Evolutionary conservation across 148 eudicot genomes (phyloP).

Genomic region (Rheum nobile): DNA sequence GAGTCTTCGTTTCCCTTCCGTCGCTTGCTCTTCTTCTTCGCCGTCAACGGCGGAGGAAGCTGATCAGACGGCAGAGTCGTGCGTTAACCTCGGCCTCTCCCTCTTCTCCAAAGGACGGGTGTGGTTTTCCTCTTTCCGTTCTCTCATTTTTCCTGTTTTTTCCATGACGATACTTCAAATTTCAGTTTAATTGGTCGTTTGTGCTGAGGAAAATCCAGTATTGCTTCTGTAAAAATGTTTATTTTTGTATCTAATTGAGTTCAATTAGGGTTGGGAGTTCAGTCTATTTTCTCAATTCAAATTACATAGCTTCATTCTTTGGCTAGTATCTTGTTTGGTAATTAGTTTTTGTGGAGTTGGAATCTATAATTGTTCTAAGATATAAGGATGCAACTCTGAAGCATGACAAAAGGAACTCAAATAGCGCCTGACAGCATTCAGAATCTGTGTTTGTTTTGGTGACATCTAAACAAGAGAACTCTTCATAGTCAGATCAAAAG

Average conservation of each 20-base stretch:
- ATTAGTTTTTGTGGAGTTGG: neutral
- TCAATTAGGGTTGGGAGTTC: neutral
- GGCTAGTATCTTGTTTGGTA: neutral
- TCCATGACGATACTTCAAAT: neutral
- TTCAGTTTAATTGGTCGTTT: neutral
- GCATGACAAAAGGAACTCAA: neutral
- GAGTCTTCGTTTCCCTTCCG: constrained; percentile 17
- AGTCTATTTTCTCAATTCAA: neutral
- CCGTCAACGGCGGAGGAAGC: constrained; percentile 34
- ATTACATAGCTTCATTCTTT: neutral
- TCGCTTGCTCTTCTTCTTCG: constrained; percentile 24
- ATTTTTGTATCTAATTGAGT: neutral
- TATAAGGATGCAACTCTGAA: neutral
- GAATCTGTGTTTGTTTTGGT: neutral
- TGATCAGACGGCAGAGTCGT: constrained; percentile 60
- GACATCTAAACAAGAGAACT: neutral
- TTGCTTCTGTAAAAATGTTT: neutral
- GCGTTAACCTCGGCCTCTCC: constrained; percentile 74
- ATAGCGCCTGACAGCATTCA: neutral
- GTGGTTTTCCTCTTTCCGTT: constrained; percentile 2
- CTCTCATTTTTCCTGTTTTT: neutral
- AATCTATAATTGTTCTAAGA: neutral
- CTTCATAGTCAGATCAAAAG: neutral
- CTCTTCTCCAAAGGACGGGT: constrained; percentile 94
- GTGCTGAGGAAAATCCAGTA: neutral